A percentile compares a stretch with the other conserved stretches of the same genome.
phyloP scores from a whole-genome alignment of 2,329 filamentous ascomycete genomes.

The Sarocladium brachiariae region DNA sequence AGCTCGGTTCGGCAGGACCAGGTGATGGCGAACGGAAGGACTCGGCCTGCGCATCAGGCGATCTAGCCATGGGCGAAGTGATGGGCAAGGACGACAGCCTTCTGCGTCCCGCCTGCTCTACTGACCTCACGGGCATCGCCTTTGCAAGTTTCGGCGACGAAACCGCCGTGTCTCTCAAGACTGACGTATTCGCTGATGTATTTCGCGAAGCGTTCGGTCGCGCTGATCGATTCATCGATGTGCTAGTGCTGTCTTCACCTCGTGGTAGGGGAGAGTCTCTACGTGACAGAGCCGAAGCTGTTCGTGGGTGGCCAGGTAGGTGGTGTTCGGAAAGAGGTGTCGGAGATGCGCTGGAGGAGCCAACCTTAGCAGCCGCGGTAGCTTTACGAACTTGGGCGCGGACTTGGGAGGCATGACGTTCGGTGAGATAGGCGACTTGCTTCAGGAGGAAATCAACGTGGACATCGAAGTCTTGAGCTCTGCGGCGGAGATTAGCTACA shows the following conservation, averaged over 20 bases:
- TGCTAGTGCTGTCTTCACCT: constrained; percentile 37
- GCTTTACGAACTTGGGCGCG: constrained; percentile 82
- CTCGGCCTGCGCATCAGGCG: constrained; percentile 15
- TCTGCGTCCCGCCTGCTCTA: constrained; percentile 26
- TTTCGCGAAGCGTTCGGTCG: constrained; percentile 41
- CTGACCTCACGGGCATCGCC: constrained; percentile 15
- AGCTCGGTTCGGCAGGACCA: constrained; percentile 29
- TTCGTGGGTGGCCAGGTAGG: constrained; percentile 31
- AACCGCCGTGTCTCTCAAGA: constrained; percentile 29
- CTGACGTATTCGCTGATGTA: constrained; percentile 38
- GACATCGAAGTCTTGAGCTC: constrained; percentile 73
- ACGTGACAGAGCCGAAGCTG: constrained; percentile 49
- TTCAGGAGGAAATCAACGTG: constrained; percentile 83
- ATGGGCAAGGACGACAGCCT: constrained; percentile 40
- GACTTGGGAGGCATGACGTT: constrained; percentile 83
- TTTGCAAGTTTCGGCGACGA: constrained; percentile 23
- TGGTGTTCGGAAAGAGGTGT: constrained; percentile 42
- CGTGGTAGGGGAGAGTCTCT: constrained; percentile 48
- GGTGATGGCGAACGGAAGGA: constrained; percentile 24
- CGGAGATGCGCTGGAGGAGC: constrained; percentile 51
- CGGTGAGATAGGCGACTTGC: constrained; percentile 89
- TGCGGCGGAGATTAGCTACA: constrained; percentile 25
- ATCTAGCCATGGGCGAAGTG: constrained; percentile 13
- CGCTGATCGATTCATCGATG: constrained; percentile 34
- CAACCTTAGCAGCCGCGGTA: constrained; percentile 48